phyloP scores from a whole-genome alignment of 495 filamentous ascomycete species.

The Baudoinia panamericana region DNA sequence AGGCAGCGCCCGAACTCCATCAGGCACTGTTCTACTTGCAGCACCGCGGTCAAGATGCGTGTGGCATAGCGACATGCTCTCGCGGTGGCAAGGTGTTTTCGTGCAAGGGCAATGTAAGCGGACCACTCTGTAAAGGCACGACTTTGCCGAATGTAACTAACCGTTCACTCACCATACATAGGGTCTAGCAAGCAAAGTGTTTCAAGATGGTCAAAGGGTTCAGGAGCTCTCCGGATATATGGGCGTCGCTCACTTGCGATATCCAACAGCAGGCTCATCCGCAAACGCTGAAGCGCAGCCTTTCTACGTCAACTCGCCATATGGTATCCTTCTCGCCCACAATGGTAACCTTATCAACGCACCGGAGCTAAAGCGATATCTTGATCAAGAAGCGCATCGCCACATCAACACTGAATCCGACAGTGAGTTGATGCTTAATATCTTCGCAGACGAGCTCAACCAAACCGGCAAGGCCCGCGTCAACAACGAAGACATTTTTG shows the following conservation, averaged over 20 bases:
- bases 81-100: slow-evolving; percentile 72
- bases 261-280: slow-evolving; percentile 63
- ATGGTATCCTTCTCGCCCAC: slow-evolving; percentile 53
- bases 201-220: slow-evolving; percentile 62
- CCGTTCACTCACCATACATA: slow-evolving; percentile 11
- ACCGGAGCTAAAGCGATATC: slow-evolving; percentile 55
- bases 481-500: slow-evolving; percentile 82
- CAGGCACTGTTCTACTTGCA: slow-evolving; percentile 83
- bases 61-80: slow-evolving; percentile 70
- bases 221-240: slow-evolving; percentile 74
- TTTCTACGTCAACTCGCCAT: slow-evolving; percentile 88
- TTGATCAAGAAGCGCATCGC: slow-evolving; percentile 80
- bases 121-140: no score
- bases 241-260: slow-evolving; percentile 80
- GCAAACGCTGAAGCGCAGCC: slow-evolving; percentile 72
- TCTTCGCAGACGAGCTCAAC: slow-evolving; percentile 86
- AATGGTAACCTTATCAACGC: slow-evolving; percentile 96
- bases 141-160: no score
- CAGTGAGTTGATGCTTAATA: slow-evolving; percentile 87
- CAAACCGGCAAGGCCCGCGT: slow-evolving; percentile 94
- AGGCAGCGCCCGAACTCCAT: slow-evolving; percentile 63
- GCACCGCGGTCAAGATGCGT: slow-evolving; percentile 55
- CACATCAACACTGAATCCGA: slow-evolving; percentile 97
- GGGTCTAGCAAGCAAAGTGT: slow-evolving; percentile 81
- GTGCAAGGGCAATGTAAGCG: slow-evolving; percentile 13